Conservation (phyloP, 176 grass and related monocot genomes). For the Chloris gayana region DNA sequence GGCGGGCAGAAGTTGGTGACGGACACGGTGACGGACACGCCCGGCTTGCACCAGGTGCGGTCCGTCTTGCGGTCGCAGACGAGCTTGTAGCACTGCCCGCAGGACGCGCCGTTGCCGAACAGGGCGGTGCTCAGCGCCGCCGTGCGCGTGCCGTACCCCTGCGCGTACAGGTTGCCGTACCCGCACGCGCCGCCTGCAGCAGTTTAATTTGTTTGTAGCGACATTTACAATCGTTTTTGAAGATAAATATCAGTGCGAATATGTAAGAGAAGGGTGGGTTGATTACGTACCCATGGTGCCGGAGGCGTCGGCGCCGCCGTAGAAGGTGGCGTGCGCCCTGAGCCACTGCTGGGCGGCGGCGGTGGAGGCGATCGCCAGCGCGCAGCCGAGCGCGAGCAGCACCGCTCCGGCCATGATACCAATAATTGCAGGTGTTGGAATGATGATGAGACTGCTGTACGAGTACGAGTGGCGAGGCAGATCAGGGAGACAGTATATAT, state of each 20-base stretch:
- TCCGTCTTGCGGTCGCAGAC: conserved; percentile 59
- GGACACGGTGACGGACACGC: conserved; percentile 48
- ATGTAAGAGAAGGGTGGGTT: too few species aligned
- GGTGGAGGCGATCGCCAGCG: background rate
- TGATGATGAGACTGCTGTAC: background rate
- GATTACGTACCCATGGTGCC: conserved; percentile 55
- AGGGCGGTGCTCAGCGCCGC: conserved; percentile 80
- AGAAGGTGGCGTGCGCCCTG: conserved; percentile 50
- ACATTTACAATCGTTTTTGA: too few species aligned
- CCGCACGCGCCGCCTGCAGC: conserved; percentile 61
- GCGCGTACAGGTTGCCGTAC: conserved; percentile 60
- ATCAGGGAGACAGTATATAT: background rate
- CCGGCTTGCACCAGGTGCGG: conserved; percentile 47
- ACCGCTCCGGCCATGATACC: conserved; percentile 10
- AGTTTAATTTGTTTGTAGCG: too few species aligned
- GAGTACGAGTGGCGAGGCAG: background rate
- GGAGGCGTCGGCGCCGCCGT: conserved; percentile 67
- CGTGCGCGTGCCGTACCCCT: conserved; percentile 58
- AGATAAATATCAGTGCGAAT: too few species aligned
- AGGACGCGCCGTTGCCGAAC: conserved; percentile 53
- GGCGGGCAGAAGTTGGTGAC: conserved; percentile 77
- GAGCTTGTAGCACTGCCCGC: conserved; percentile 79
- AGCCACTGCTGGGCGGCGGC: background rate
- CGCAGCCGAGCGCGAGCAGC: conserved; percentile 1
- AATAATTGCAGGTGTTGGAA: background rate